Percentiles rank a stretch among this genome's conserved stretches.
phyloP scores from a whole-genome alignment of 441 rosid genomes.

The Kokia cookei region DNA sequence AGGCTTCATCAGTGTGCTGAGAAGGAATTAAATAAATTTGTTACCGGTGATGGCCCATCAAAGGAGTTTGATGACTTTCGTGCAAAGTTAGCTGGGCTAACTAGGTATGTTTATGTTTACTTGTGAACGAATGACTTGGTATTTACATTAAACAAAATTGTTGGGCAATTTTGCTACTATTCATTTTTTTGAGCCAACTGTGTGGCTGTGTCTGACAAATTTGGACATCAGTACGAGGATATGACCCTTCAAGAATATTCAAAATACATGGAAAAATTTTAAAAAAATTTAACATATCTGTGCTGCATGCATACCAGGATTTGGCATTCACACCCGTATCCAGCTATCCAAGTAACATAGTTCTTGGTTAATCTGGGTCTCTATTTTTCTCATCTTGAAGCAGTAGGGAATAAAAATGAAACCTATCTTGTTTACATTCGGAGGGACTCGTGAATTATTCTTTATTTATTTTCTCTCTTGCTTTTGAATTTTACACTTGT shows the following conservation, averaged over 20 bases:
- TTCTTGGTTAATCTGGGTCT: not conserved
- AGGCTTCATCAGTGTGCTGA: constrained; percentile 97
- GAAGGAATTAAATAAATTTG: constrained; percentile 68
- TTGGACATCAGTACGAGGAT: not conserved
- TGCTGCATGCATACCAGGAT: not conserved
- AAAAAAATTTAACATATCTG: not conserved
- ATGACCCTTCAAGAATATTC: not conserved
- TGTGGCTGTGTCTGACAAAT: not conserved
- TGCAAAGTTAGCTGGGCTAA: constrained; percentile 75
- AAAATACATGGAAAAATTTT: not conserved
- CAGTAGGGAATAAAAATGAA: not conserved
- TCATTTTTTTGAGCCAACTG: not conserved
- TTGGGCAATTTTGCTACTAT: not conserved
- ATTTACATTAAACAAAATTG: not conserved
- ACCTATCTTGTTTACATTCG: not conserved
- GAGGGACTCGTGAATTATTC: not conserved
- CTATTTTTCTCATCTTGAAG: not conserved
- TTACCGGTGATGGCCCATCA: constrained; percentile 45
- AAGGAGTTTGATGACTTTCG: constrained; percentile 81
- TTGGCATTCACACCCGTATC: not conserved
- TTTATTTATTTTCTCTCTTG: not conserved
- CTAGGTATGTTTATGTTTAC: constrained; percentile 40
- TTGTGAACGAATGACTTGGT: not conserved
- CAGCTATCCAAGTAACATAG: not conserved
- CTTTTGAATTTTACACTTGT: not conserved